Percentiles rank a stretch among this genome's conserved stretches.
phyloP scores from a whole-genome alignment of 164 flowering plant genomes.

The Nelumbo lutea region DNA sequence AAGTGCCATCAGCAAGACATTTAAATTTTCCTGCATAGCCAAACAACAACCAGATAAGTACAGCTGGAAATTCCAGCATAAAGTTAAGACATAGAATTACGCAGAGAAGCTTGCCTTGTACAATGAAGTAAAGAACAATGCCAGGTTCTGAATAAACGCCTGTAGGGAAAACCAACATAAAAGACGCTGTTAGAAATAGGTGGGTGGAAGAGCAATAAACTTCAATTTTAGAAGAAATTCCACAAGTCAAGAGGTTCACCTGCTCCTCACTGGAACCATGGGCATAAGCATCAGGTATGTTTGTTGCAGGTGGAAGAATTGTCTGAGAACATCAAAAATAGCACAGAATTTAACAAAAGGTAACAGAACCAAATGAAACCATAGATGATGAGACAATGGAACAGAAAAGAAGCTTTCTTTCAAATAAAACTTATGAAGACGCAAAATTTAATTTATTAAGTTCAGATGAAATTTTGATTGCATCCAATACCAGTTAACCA shows the following conservation, averaged over 20 bases:
- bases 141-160: slow-evolving; percentile 96
- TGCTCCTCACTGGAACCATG: slow-evolving; percentile 89
- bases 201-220: not conserved
- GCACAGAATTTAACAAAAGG: not conserved
- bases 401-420: not conserved
- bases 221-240: not conserved
- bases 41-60: not conserved
- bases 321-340: slow-evolving; percentile 32
- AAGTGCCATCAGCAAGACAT: not conserved
- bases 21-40: not conserved
- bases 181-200: not conserved
- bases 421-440: not conserved
- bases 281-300: slow-evolving; percentile 86
- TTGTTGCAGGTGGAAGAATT: slow-evolving; percentile 73
- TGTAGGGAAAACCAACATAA: slow-evolving; percentile 27
- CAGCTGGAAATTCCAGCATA: too few relatives aligned
- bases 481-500: not conserved
- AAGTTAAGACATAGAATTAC: not conserved
- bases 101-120: slow-evolving; percentile 51
- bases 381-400: not conserved
- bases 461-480: not conserved
- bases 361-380: not conserved
- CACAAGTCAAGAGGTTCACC: slow-evolving; percentile 24
- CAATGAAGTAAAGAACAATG: slow-evolving; percentile 91
- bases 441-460: not conserved